Base-by-base conservation (phyloP, 257 asterid genomes). In the Solanum arcanum region DNA sequence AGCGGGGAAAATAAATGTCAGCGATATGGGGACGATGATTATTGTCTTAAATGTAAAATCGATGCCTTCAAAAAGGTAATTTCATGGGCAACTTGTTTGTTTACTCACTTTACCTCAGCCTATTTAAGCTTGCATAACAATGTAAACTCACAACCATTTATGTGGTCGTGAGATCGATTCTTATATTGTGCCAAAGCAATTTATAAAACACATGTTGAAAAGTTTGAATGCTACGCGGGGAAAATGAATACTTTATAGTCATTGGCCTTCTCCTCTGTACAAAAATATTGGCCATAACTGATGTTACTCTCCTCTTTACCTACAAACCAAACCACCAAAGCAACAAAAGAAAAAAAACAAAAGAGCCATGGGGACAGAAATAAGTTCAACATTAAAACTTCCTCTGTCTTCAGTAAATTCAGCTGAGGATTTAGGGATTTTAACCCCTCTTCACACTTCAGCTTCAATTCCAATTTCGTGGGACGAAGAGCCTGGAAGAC, bases 401-500 rank as follows among this genome's bases (percentile, higher is more conserved):
- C 81, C 81, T 25, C 3, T 42, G 9, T 84, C 68, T 39, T 39
- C 81, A 66, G 76, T 18, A 62, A 31, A 66, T 52, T 25, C 81
- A 70, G 64, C 13, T 16, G 87, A 66, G 27, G 64, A 84, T 68
- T 46, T 60, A 12, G 81, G 87, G 29, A 68, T 41, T 42, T 35
- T 68, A 47, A 66, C 81, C 27, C 81, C 87, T 44, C 87, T 76
- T 44, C 85, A 86, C n/a, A 76, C 85, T 60, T 56, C 11, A 37
- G 78, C 90, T 3, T 88, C 97, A 18, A 86, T 94, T 31, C 97
- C 94, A 5, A 92, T 94, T 91, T 88, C 85, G 35, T 94, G 95
- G 97, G 96, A 94, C 76, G 94, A 94, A 49, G 86, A 89, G 21
- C 96, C 96, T 15, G 95, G 96, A 0, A 94, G 90, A 73, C 94